These are phyloP conservation scores for Teunomyces pallodes DNA, from an alignment of 805 yeast species.

Conservation along the genomic window DNA sequence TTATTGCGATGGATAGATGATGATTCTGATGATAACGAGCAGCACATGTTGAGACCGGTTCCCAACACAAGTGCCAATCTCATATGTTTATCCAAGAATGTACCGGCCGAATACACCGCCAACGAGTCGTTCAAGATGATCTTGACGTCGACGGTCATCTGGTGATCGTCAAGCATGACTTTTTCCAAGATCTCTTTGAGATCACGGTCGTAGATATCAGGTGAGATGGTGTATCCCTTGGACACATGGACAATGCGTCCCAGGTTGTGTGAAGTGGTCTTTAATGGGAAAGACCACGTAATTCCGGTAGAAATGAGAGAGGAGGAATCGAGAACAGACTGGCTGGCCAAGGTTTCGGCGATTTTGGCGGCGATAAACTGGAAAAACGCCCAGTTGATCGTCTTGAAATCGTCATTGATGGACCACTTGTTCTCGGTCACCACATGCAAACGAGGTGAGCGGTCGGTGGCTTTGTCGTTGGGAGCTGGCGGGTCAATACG, in stretches of 20 bases:
- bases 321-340: slow-evolving; percentile 11
- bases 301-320: slow-evolving; percentile 40
- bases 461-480: slow-evolving; percentile 6
- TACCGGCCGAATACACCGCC: slow-evolving; percentile 60
- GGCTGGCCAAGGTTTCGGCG: slow-evolving; percentile 22
- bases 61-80: slow-evolving; percentile 61
- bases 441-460: slow-evolving; percentile 23
- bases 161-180: slow-evolving; percentile 20
- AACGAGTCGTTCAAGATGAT: slow-evolving; percentile 61
- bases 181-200: slow-evolving; percentile 41
- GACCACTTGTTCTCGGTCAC: slow-evolving; percentile 37
- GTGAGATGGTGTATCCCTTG: slow-evolving; percentile 55
- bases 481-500: slow-evolving; percentile 18
- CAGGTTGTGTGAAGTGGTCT: slow-evolving; percentile 37
- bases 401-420: slow-evolving; percentile 37
- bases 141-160: slow-evolving; percentile 35
- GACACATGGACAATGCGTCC: slow-evolving; percentile 53
- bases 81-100: slow-evolving; percentile 33
- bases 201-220: slow-evolving; percentile 41
- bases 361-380: slow-evolving; percentile 38
- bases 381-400: slow-evolving; percentile 43
- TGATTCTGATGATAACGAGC: slow-evolving; percentile 26
- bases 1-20: slow-evolving; percentile 17
- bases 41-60: slow-evolving; percentile 63
- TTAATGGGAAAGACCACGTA: slow-evolving; percentile 59